Evolutionary conservation across 371 early-diverging fungal genomes (phyloP).

Genomic region (Lichtheimia ramosa): DNA sequence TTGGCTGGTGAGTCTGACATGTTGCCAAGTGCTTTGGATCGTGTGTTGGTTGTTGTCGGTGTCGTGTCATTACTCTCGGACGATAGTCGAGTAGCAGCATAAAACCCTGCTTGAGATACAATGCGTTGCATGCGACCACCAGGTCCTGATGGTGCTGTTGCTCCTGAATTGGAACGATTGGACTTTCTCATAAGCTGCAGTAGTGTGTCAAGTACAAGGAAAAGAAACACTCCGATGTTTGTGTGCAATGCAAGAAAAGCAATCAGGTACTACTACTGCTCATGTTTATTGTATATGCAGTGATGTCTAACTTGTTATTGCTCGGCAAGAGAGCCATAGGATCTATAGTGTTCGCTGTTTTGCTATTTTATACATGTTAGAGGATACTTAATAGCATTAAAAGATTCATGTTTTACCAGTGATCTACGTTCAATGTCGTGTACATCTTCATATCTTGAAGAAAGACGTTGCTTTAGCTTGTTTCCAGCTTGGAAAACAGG

Average conservation of each 20-base stretch:
- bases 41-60: not conserved
- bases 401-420: too few relatives aligned
- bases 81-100: constrained; percentile 16
- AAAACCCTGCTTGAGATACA: constrained; percentile 21
- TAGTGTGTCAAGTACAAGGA: not conserved
- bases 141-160: not conserved
- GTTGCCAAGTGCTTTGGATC: too few relatives aligned
- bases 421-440: too few relatives aligned
- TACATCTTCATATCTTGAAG: too few relatives aligned
- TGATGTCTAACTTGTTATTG: too few relatives aligned
- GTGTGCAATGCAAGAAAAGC: not conserved
- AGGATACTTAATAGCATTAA: too few relatives aligned
- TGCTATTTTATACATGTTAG: too few relatives aligned
- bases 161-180: constrained; percentile 6
- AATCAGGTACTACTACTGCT: too few relatives aligned
- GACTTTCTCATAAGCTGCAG: constrained; percentile 7
- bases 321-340: too few relatives aligned
- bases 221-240: constrained; percentile 1
- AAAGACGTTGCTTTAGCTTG: too few relatives aligned
- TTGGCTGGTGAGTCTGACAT: not conserved
- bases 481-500: constrained; percentile 40
- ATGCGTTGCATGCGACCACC: constrained; percentile 24
- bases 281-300: too few relatives aligned
- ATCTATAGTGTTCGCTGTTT: too few relatives aligned
- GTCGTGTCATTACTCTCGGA: constrained; percentile 5